phyloP scores from a whole-genome alignment of 2,329 filamentous ascomycete genomes.

The Sarocladiaceae sp. region DNA sequence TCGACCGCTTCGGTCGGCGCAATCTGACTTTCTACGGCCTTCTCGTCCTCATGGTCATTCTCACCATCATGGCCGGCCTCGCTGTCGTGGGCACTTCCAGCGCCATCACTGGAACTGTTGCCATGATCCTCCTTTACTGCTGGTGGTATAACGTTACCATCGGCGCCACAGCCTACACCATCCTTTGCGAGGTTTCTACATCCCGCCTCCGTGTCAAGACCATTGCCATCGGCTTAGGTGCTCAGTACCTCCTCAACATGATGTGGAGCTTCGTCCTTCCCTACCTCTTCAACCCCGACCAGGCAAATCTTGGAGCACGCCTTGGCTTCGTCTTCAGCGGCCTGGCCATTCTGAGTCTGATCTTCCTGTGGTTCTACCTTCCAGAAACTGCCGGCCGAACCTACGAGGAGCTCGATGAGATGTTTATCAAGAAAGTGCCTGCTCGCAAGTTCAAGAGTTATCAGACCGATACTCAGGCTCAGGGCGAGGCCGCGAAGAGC shows the following conservation, averaged over 20 bases:
- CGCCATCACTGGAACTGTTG: not conserved
- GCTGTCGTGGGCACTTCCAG: not conserved
- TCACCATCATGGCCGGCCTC: constrained; percentile 1
- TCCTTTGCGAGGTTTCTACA: constrained; percentile 31
- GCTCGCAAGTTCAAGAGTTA: constrained; percentile 23
- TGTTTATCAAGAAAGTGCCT: constrained; percentile 39
- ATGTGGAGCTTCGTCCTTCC: constrained; percentile 36
- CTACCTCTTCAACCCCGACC: constrained; percentile 33
- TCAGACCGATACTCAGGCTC: not conserved
- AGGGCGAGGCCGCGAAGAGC: not conserved
- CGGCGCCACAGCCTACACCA: constrained; percentile 29
- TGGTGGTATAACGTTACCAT: constrained; percentile 29
- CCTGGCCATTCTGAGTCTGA: constrained; percentile 14
- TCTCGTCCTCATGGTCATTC: not conserved
- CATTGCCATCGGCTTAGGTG: constrained; percentile 29
- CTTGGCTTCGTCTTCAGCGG: constrained; percentile 36
- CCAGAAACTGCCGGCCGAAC: constrained; percentile 29
- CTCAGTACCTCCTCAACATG: constrained; percentile 20
- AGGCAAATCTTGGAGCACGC: constrained; percentile 33
- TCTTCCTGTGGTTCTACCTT: not conserved
- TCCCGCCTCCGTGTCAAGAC: constrained; percentile 31
- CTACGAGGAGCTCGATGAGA: constrained; percentile 48
- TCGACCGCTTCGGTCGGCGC: constrained; percentile 26
- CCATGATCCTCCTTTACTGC: constrained; percentile 13
- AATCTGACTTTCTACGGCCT: constrained; percentile 27